Evolutionary conservation across 78 protist genomes (phyloP).

Genomic region (Creolimax fragrantissima): DNA sequence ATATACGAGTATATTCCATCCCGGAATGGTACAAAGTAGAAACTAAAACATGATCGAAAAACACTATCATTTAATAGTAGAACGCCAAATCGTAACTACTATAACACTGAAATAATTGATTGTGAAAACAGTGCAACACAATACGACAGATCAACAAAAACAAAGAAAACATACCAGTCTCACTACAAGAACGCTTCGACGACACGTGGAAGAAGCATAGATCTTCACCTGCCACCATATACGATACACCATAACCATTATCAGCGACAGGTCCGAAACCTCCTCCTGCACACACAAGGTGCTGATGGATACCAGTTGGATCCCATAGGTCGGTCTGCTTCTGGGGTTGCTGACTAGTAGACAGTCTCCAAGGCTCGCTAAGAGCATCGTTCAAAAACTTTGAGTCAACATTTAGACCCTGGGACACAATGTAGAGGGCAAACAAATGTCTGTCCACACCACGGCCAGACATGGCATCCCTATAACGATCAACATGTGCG

Average conservation of each 20-base stretch:
- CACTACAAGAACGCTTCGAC: background rate
- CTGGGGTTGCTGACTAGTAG: conserved; percentile 32
- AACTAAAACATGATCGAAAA: no score
- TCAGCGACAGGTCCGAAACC: conserved; percentile 50
- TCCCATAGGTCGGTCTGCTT: conserved; percentile 23
- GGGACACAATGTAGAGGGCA: conserved; percentile 39
- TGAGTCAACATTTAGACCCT: conserved; percentile 19
- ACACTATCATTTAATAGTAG: no score
- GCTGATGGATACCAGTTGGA: background rate
- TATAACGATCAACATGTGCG: background rate
- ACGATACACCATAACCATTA: conserved; percentile 43
- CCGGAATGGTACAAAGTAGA: no score
- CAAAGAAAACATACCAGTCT: conserved; percentile 16
- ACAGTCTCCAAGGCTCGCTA: conserved; percentile 30
- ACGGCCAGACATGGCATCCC: conserved; percentile 25
- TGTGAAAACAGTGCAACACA: no score
- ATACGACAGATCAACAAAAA: no score
- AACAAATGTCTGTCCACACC: conserved; percentile 54
- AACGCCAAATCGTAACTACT: no score
- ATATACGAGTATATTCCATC: no score
- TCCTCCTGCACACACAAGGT: conserved; percentile 26
- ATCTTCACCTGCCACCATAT: conserved; percentile 25
- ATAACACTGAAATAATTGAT: no score
- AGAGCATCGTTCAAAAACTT: conserved; percentile 32
- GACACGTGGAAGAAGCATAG: conserved; percentile 26